Evolutionary conservation across 2,329 filamentous ascomycete species (phyloP).

Genomic region (Dichotomopilus funicola): DNA sequence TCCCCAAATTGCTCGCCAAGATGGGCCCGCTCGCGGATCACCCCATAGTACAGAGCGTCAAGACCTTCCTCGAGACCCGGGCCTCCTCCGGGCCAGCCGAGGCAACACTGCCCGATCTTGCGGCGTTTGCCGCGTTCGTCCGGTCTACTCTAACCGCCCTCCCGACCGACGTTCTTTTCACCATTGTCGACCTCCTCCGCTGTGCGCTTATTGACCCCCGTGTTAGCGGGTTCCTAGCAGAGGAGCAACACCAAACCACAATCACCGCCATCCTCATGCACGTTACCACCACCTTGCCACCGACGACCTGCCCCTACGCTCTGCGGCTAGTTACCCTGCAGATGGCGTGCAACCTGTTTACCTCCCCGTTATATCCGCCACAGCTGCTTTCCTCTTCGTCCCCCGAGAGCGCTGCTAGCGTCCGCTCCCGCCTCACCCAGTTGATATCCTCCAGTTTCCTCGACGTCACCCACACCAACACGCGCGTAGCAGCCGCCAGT

Average conservation of each 20-base stretch:
- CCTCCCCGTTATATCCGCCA: conserved; percentile 61
- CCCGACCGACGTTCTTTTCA: conserved; percentile 63
- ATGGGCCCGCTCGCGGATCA: conserved; percentile 59
- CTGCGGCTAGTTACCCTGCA: conserved; percentile 79
- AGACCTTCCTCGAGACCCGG: conserved; percentile 63
- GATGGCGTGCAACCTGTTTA: conserved; percentile 78
- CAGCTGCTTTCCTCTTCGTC: conserved; percentile 48
- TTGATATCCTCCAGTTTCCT: conserved; percentile 73
- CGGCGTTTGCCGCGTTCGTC: conserved; percentile 57
- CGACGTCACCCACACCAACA: conserved; percentile 64
- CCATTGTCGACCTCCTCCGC: conserved; percentile 78
- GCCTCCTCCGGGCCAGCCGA: conserved; percentile 53
- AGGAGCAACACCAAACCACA: conserved; percentile 65
- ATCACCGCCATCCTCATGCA: conserved; percentile 54
- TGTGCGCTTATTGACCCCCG: conserved; percentile 70
- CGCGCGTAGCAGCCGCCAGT: conserved; percentile 75
- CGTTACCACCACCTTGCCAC: conserved; percentile 47
- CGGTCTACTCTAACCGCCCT: conserved; percentile 48
- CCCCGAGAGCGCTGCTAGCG: conserved; percentile 3
- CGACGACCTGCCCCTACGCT: conserved; percentile 61
- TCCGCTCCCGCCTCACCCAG: conserved; percentile 56
- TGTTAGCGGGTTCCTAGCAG: conserved; percentile 74
- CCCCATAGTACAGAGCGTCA: conserved; percentile 55
- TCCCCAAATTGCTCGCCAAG: conserved; percentile 75
- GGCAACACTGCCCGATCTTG: conserved; percentile 64